These are phyloP conservation scores for Suillus lakei DNA, from an alignment of 768 basidiomycete species.

Conservation along the genomic window DNA sequence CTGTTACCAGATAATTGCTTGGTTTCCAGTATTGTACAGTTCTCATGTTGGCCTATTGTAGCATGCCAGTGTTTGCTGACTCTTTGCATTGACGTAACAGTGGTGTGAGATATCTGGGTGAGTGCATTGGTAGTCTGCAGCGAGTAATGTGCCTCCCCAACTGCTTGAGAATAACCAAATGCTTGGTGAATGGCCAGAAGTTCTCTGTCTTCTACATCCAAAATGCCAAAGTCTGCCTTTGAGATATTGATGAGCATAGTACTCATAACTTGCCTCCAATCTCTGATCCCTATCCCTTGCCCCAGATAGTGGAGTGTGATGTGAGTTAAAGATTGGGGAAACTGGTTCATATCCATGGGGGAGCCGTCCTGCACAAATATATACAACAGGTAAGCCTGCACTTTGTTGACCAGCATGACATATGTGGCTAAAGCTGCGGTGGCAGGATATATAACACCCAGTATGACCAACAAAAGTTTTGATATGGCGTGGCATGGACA, in stretches of 20 bases:
- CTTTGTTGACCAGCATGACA: neutral
- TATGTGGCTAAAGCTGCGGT: neutral
- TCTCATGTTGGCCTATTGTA: neutral
- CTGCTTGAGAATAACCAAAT: neutral
- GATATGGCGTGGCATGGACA: constrained; percentile 13
- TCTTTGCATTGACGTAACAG: neutral
- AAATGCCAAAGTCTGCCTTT: neutral
- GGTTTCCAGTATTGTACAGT: neutral
- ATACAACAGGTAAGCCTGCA: neutral
- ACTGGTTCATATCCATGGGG: neutral
- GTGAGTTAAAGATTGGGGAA: neutral
- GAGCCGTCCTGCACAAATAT: neutral
- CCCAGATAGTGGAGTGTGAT: neutral
- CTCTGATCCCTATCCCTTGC: neutral
- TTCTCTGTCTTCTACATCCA: neutral
- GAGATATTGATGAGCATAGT: constrained; percentile 2
- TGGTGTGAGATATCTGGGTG: neutral
- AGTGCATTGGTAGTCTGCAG: neutral
- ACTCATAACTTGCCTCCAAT: neutral
- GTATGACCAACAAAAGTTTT: constrained; percentile 10
- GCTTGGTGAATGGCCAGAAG: neutral
- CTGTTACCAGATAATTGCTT: neutral
- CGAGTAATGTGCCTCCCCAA: neutral
- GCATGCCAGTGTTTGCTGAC: neutral
- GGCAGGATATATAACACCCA: neutral